Percentiles rank a stretch among this genome's conserved stretches.
phyloP scores from a whole-genome alignment of 345 rosid species.

The Chamaenerion angustifolium region DNA sequence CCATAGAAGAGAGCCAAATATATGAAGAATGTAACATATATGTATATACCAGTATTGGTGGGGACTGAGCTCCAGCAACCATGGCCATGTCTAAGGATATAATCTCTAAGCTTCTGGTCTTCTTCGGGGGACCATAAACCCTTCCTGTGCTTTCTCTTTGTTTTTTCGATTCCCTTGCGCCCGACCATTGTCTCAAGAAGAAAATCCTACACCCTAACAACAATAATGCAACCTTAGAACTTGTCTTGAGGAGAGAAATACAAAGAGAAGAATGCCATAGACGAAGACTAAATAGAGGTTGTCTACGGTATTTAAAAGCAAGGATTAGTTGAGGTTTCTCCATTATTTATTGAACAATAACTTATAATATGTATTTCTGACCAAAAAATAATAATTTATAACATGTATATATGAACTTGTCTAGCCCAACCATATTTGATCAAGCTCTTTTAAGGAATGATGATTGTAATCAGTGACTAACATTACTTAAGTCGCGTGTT shows the following conservation, averaged over 20 bases:
- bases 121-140: constrained; percentile 99
- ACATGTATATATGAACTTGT: not conserved
- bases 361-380: not conserved
- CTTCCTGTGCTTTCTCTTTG: constrained; percentile 54
- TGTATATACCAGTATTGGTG: constrained; percentile 53
- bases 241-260: not conserved
- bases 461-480: too few species aligned
- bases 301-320: constrained; percentile 4
- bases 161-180: constrained; percentile 31
- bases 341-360: not conserved
- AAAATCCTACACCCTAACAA: not conserved
- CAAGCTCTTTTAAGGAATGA: too few species aligned
- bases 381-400: too few species aligned
- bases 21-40: too few species aligned
- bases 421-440: not conserved
- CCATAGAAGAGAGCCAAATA: too few species aligned
- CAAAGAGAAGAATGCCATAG: not conserved
- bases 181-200: constrained; percentile 17
- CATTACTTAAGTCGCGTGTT: too few species aligned
- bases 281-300: not conserved
- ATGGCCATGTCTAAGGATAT: constrained; percentile 58
- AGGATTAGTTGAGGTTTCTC: constrained; percentile 6
- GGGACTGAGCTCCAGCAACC: constrained; percentile 86
- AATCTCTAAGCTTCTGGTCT: constrained; percentile 57
- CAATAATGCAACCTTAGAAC: not conserved